Evolutionary conservation across 805 yeast genomes (phyloP).

Genomic region (Kazachstania martiniae): DNA sequence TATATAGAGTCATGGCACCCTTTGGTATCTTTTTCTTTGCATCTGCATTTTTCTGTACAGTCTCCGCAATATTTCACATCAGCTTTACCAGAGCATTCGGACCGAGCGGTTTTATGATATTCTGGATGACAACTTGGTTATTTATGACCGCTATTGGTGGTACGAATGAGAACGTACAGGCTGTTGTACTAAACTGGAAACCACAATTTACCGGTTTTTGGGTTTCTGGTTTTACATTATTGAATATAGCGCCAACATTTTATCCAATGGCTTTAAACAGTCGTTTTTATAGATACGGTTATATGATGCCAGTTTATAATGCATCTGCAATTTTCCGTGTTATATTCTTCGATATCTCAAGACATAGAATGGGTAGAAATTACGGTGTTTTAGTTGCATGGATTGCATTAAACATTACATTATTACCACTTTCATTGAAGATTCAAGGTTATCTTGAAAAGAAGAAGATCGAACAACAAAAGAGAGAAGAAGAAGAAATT

Average conservation of each 20-base stretch:
- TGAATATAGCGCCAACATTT: conserved; percentile 60
- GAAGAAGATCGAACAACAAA: no score
- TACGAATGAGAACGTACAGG: conserved; percentile 53
- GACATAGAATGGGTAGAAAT: conserved; percentile 47
- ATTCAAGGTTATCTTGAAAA: no score
- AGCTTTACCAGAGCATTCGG: conserved; percentile 50
- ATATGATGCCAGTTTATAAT: conserved; percentile 59
- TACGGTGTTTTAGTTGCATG: conserved; percentile 50
- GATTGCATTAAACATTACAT: conserved; percentile 38
- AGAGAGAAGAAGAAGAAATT: no score
- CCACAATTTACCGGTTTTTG: conserved; percentile 65
- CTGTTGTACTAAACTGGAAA: conserved; percentile 37
- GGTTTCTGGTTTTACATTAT: conserved; percentile 58
- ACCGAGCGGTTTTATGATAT: conserved; percentile 57
- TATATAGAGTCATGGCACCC: conserved; percentile 41
- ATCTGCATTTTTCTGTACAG: conserved; percentile 46
- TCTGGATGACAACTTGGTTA: conserved; percentile 57
- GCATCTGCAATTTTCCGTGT: conserved; percentile 51
- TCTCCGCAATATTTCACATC: conserved; percentile 58
- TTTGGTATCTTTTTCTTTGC: conserved; percentile 43
- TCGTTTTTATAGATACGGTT: conserved; percentile 48
- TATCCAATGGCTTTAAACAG: conserved; percentile 50
- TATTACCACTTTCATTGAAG: conserved; percentile 36
- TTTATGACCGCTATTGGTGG: conserved; percentile 71
- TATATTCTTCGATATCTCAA: conserved; percentile 44